Evolutionary conservation across 805 yeast genomes (phyloP), one percentile per base, ranked within the genome.

Genomic region (Isabelozyma heimii): DNA sequence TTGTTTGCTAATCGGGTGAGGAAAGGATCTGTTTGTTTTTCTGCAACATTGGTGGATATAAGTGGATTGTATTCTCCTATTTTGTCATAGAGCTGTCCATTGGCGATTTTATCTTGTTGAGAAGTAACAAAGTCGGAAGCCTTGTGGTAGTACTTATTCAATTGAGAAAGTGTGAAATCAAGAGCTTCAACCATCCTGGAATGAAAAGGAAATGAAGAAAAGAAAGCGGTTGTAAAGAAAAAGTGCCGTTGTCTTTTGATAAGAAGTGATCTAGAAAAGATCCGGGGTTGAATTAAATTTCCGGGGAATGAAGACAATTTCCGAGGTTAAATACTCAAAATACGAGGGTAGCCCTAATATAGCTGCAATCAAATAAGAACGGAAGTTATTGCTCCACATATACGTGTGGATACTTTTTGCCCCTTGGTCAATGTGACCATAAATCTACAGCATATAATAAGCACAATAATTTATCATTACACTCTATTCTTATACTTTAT

Each of bases 151-250:
- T 57, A 52, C 10, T 55, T 45, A 42, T 55, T 57, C 26, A 71
- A 52, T 5, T 70, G 58, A 27, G 55, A 64, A 7, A 70, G 41
- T 0, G 77, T 69, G 13, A 73, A 30, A 13, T 30, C 35, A 30
- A 30, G 10, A 2, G 35, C 35, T 30, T 30, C 35, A 39, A 41
- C 26, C 27, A 9, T 8, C 12, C 17, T 37, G 8, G 28, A 39
- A 12, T 30, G 20, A 24, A 30, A 43, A 12, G 17, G 16, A 12
- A 12, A 15, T 37, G 33, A n/a, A 16, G 33, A 42, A 30, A 37
- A 20, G 33, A 12, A 17, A 40, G 12, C 7, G 20, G 33, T 10
- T 14, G n/a, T 26, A 37, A 38, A 39, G 16, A 45, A 13, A 26
- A 30, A n/a, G 17, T 17, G 20, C 15, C 15, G 14, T 17, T 37